Evolutionary conservation across 2,329 filamentous ascomycete genomes (phyloP).

Genomic region (Aspergillus arachidicola): DNA sequence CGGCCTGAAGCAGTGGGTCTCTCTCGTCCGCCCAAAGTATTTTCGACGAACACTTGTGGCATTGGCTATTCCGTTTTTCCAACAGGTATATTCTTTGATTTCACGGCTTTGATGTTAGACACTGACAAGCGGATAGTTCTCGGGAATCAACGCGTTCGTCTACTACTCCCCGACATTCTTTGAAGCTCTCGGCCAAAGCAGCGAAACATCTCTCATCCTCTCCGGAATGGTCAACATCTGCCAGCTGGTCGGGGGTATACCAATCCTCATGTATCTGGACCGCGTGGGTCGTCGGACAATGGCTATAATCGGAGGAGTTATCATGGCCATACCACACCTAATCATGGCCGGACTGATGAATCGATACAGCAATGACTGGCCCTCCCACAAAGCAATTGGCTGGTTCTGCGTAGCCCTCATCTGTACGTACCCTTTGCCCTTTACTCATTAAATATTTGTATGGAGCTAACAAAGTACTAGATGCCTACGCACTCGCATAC

Average conservation of each 20-base stretch:
- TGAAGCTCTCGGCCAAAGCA: slow-evolving; percentile 42
- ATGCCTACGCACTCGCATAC: slow-evolving; percentile 13
- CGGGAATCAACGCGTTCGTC: slow-evolving; percentile 51
- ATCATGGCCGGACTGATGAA: slow-evolving; percentile 32
- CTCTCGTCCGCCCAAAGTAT: not conserved
- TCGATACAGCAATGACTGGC: slow-evolving; percentile 26
- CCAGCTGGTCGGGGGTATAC: slow-evolving; percentile 34
- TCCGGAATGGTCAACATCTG: slow-evolving; percentile 40
- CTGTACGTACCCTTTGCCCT: not conserved
- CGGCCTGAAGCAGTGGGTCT: not conserved
- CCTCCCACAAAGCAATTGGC: slow-evolving; percentile 23
- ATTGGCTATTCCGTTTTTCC: slow-evolving; percentile 48
- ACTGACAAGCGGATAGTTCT: slow-evolving; percentile 30
- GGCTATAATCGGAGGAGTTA: slow-evolving; percentile 33
- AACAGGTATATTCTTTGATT: slow-evolving; percentile 25
- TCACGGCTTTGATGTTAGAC: too few relatives aligned
- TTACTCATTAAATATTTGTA: too few relatives aligned
- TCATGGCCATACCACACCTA: slow-evolving; percentile 32
- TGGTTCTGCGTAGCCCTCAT: slow-evolving; percentile 25
- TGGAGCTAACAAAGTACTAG: not conserved
- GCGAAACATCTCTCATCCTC: slow-evolving; percentile 32
- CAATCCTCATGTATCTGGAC: slow-evolving; percentile 34
- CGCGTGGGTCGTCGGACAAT: slow-evolving; percentile 33
- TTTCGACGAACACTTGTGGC: slow-evolving; percentile 28
- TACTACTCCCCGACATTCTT: slow-evolving; percentile 54